Base-by-base conservation (phyloP, 768 basidiomycete species). In the Hypholoma sublateritium region DNA sequence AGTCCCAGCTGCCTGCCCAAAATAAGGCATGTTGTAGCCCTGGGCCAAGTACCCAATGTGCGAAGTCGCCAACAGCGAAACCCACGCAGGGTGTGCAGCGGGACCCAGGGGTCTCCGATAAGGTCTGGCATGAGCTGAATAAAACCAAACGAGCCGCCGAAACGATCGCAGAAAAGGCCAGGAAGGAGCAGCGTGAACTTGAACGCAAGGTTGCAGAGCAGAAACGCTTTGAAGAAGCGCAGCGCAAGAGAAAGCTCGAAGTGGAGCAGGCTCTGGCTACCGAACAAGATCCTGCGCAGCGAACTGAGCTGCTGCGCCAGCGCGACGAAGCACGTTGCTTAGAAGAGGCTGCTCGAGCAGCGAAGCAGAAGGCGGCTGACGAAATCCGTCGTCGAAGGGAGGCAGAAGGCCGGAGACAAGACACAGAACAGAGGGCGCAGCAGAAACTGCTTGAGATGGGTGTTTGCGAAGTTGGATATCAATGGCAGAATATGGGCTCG, bases 401-500 rank as follows among this genome's bases (percentile, higher is more conserved):
- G 50, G 62, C 65, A 35, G 61, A 71, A 53, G 50, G 48, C 19
- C 21, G 25, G 24, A 37, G 64, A 39, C 63, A 66, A 59, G 54
- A 69, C 36, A 61, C 77, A 56, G 84, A 86, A 57, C 73, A 62
- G 6, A 67, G 67, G 59, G 73, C 67, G 3, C 85, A 80, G 65
- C 56, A 58, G 28, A 77, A 69, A 54, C 59, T 84, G 28, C 69
- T 74, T 1, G 22, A 53, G 1, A 78, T 85, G 72, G 85, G 85
- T 0, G 65, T 79, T 1, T 87, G 85, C 58, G 62, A 65, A 14
- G 58, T 50, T 39, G 67, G 69, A 12, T 69, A 14, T 51, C 60
- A 59, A 32, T 70, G 69, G 68, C 43, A 50, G 44, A 84, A 84
- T 13, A 85, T 84, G 55, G 85, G 84, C 28, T 32, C 28, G 28